A percentile compares a stretch with the other conserved stretches of the same genome.
These are phyloP conservation scores for Venturia nashicola DNA, from an alignment of 2,329 filamentous ascomycete species.

Conservation along the genomic window DNA sequence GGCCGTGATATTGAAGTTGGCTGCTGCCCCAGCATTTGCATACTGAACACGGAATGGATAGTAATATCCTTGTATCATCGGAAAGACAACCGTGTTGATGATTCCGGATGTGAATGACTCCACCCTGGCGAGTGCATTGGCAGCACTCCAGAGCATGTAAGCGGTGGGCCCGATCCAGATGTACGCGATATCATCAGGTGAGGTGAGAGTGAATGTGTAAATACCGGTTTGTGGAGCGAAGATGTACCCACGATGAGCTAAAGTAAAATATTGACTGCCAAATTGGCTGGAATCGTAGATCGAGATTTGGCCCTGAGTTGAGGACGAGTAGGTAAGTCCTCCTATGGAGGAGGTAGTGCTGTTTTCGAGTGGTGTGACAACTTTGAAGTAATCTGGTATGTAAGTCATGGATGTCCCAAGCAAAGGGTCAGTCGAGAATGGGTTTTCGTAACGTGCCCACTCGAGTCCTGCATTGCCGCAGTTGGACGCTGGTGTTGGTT, in stretches of 20 bases:
- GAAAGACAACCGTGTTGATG: background rate
- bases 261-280: background rate
- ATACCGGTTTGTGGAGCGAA: background rate
- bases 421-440: background rate
- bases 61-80: background rate
- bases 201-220: background rate
- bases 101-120: too few species aligned
- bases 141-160: background rate
- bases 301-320: background rate
- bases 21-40: background rate
- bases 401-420: background rate
- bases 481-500: background rate
- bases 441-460: background rate
- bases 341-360: background rate
- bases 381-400: background rate
- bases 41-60: slow-evolving; percentile 5
- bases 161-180: slow-evolving; percentile 1
- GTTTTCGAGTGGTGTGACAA: background rate
- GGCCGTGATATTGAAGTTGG: background rate
- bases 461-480: background rate
- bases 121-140: background rate
- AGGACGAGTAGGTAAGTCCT: background rate
- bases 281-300: background rate
- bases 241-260: background rate
- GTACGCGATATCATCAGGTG: background rate